Base-by-base conservation (phyloP, 257 asterid genomes). In the Jaltomata sinuosa region DNA sequence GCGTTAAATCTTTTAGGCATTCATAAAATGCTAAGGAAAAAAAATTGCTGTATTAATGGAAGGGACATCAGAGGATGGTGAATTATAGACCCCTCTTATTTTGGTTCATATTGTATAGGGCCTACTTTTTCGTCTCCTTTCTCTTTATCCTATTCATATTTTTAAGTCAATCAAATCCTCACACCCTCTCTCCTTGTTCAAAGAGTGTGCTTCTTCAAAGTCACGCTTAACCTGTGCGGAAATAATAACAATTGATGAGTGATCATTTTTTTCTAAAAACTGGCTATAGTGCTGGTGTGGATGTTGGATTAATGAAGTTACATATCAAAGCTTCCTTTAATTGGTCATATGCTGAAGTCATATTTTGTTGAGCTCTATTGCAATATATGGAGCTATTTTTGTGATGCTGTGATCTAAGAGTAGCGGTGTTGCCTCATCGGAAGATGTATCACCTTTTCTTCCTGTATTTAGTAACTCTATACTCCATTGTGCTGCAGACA, bases 401-500 rank as follows among this genome's bases (percentile, higher is more conserved):
- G 14, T 47, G 57, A 45, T 74, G 59, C 25, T 45, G 25, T 74
- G 59, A 74, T 14, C 81, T 25, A 25, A 8, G 22, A 47, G 12
- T 18, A 27, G 21, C 3, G 40, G 40, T 74, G 81, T 45, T 74
- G 25, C 59, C 59, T 74, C 81, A 14, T 27, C 81, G 3, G 81
- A 25, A 3, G 40, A 25, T 74, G 40, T 3, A 47, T 47, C 59
- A 11, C 31, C 36, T 72, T 72, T 45, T 45, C 59, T 74, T 45
- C 54, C 59, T 74, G 3, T 74, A 45, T 45, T 74, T 45, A 40
- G 55, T 36, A 67, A 14, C 80, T 85, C 85, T 81, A 82, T 50
- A 31, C 81, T 85, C 50, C 14, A 67, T 18, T 79, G 83, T 74
- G 76, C 74, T 86, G 89, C 94, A 94, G 99, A 88, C 99, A 96